Base-by-base conservation (phyloP, 1,284 basidiomycete genomes). In the Moesziomyces aphidis region DNA sequence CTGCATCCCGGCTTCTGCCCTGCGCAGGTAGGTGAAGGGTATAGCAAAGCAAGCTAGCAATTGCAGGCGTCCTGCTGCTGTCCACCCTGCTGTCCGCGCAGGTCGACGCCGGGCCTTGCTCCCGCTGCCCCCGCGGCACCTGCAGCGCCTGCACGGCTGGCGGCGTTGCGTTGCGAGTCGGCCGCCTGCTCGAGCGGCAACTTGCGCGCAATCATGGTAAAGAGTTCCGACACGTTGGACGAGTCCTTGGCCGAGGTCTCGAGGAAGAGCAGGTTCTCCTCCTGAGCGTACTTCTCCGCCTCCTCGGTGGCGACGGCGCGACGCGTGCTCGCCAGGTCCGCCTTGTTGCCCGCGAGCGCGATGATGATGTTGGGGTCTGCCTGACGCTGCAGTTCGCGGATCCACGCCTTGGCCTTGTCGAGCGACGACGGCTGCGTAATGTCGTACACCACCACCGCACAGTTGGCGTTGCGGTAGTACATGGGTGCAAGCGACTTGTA, bases 361-460 rank as follows among this genome's bases (percentile, higher is more conserved):
- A 84, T 83, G 46, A 83, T 76, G 87, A 97, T 97, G 57, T 92
- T 93, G 26, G 95, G 94, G 85, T 98, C 96, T 47, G 95, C 95
- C 87, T 98, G 95, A 64, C 95, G 92, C 85, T 97, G 94, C 11
- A 98, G 90, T 86, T 97, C 95, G 66, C 93, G 90, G 79, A 98
- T 96, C 95, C 95, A 98, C 76, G 92, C 91, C 81, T 93, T 93
- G 49, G 95, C 95, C 86, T 97, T 97, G 87, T 97, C 95, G 64
- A 98, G 90, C 9, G 95, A 89, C 7, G 80, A 79, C 53, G 77
- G 71, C 49, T 83, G 79, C 10, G 81, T 82, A 36, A 83, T 81
- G 54, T 83, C 82, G 57, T 83, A 83, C 7, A 83, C 82, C 0
- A 83, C 82, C 13, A 84, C 76, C 9, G 82, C 82, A 49, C 81